A percentile compares a stretch with the other conserved stretches of the same genome.
These are phyloP conservation scores for Colletotrichum neosansevieriae DNA, from an alignment of 2,329 filamentous ascomycete genomes.

Conservation along the genomic window DNA sequence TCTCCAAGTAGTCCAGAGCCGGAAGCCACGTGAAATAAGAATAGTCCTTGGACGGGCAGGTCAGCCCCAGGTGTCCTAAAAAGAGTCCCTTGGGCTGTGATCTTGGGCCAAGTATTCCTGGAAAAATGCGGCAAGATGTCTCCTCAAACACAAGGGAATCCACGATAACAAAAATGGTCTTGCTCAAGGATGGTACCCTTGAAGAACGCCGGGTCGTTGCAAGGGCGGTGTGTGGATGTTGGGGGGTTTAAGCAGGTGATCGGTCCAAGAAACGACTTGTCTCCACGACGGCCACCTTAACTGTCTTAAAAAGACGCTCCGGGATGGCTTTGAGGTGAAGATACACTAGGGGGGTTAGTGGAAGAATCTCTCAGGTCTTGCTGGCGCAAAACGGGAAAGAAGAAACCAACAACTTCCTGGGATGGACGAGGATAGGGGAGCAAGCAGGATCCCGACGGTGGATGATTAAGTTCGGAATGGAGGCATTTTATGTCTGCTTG, in stretches of 20 bases:
- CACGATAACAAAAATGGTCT: constrained; percentile 41
- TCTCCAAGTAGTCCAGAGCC: constrained; percentile 32
- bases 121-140: constrained; percentile 39
- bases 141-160: constrained; percentile 42
- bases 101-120: constrained; percentile 41
- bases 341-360: constrained; percentile 40
- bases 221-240: constrained; percentile 41
- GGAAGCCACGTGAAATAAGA: constrained; percentile 42
- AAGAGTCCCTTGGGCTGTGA: constrained; percentile 36
- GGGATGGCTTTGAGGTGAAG: constrained; percentile 31
- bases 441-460: constrained; percentile 36
- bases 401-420: constrained; percentile 40
- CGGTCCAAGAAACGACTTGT: constrained; percentile 41
- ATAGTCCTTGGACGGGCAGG: constrained; percentile 39
- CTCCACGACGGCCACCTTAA: constrained; percentile 41
- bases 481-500: constrained; percentile 43
- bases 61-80: constrained; percentile 39
- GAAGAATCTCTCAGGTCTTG: constrained; percentile 38
- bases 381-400: constrained; percentile 42
- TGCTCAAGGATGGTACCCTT: constrained; percentile 41
- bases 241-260: constrained; percentile 40
- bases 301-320: constrained; percentile 36
- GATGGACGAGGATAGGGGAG: constrained; percentile 40
- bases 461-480: constrained; percentile 41
- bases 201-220: constrained; percentile 39